These are phyloP conservation scores for Hyphopichia wangnamkhiaoensis DNA, from an alignment of 1,139 yeast genomes.

Conservation along the genomic window DNA sequence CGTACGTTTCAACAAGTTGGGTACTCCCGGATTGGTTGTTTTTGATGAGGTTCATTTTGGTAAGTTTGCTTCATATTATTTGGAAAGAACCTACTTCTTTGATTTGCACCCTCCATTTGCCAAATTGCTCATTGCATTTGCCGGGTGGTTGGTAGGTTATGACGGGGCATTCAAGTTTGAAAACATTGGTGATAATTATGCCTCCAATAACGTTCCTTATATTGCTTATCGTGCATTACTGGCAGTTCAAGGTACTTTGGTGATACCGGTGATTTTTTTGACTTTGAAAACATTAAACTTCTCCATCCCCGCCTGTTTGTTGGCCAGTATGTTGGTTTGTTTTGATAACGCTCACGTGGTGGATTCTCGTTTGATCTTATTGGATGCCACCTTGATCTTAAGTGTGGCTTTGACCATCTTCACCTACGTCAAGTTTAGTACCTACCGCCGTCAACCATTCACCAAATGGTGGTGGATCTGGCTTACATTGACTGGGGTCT, in stretches of 20 bases:
- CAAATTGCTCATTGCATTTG: constrained; percentile 84
- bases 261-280: constrained; percentile 78
- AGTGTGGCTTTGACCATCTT: constrained; percentile 80
- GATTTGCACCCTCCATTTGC: constrained; percentile 99
- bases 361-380: constrained; percentile 84
- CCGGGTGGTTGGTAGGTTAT: constrained; percentile 87
- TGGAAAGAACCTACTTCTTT: constrained; percentile 83
- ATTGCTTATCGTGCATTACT: constrained; percentile 80
- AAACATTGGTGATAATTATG: constrained; percentile 82
- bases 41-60: constrained; percentile 99
- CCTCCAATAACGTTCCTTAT: constrained; percentile 78
- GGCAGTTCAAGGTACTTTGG: constrained; percentile 79
- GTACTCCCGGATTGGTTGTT: constrained; percentile 83
- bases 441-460: constrained; percentile 69
- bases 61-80: constrained; percentile 86
- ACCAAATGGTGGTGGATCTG: constrained; percentile 80
- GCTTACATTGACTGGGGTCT: constrained; percentile 79
- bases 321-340: constrained; percentile 79
- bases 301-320: constrained; percentile 72
- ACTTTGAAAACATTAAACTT: constrained; percentile 85
- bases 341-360: constrained; percentile 90
- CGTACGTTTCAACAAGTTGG: constrained; percentile 70
- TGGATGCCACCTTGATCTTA: constrained; percentile 86
- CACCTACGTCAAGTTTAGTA: constrained; percentile 77
- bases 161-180: constrained; percentile 91